phyloP scores from a whole-genome alignment of 2,329 filamentous ascomycete genomes.

The Stachybotrys echinatus region DNA sequence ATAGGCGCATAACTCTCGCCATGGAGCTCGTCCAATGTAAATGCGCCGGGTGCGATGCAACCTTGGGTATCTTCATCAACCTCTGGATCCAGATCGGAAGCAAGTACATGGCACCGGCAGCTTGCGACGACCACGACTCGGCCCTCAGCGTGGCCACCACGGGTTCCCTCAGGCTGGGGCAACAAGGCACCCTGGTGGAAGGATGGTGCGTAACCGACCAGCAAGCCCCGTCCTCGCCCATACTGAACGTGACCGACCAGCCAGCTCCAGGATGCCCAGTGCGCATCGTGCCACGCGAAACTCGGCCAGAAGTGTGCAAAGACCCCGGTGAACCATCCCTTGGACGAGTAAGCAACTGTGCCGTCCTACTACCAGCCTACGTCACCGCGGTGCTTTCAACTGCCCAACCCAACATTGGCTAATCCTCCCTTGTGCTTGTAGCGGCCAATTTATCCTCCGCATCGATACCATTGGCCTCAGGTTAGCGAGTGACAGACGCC shows the following conservation, averaged over 20 bases:
- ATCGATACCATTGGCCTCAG: conserved; percentile 20
- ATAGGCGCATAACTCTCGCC: too few relatives aligned
- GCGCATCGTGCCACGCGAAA: conserved; percentile 20
- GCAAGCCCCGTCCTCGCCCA: not conserved
- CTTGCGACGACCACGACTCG: conserved; percentile 11
- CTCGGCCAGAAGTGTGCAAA: conserved; percentile 29
- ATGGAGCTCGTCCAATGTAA: conserved; percentile 31
- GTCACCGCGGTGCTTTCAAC: too few relatives aligned
- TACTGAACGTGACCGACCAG: conserved; percentile 13
- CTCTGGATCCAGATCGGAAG: conserved; percentile 35
- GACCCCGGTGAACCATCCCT: conserved; percentile 28
- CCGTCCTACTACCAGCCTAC: too few relatives aligned
- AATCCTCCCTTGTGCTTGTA: conserved; percentile 11
- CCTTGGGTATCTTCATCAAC: conserved; percentile 27
- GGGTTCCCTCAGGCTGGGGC: conserved; percentile 21
- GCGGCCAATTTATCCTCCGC: conserved; percentile 30
- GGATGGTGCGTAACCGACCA: conserved; percentile 21
- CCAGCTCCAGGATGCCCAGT: conserved; percentile 29
- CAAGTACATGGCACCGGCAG: conserved; percentile 31
- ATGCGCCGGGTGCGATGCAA: conserved; percentile 25
- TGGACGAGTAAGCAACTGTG: conserved; percentile 25
- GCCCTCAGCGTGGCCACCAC: conserved; percentile 13
- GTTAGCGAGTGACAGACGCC: conserved; percentile 10
- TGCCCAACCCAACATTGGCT: not conserved
- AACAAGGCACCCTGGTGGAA: conserved; percentile 27